phyloP scores from a whole-genome alignment of 169 alveolate genomes.

The Perkinsus marinus region DNA sequence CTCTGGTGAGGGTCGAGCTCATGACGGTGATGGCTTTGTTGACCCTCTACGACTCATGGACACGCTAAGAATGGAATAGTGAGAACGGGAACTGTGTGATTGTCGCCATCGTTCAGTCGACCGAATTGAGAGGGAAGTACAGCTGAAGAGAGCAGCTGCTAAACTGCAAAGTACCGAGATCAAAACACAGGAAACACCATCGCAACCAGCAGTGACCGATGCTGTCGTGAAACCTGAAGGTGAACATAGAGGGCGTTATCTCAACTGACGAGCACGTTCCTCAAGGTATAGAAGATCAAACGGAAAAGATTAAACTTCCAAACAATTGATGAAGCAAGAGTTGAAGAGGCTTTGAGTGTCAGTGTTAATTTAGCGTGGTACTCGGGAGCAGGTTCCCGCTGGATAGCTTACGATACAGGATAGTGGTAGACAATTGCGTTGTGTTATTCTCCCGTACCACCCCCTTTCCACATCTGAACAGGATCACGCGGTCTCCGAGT shows the following conservation, averaged over 20 bases:
- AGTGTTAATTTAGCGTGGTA: not conserved
- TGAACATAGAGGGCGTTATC: not conserved
- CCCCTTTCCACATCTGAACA: not conserved
- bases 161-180: not conserved
- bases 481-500: not conserved
- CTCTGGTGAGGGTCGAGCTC: not conserved
- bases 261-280: not conserved
- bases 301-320: too few species aligned
- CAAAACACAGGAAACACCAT: not conserved
- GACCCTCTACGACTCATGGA: too few species aligned
- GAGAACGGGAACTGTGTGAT: not conserved
- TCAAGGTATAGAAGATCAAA: not conserved
- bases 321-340: too few species aligned
- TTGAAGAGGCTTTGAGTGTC: too few species aligned
- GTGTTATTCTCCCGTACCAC: not conserved
- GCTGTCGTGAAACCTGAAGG: not conserved
- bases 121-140: not conserved
- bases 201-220: not conserved
- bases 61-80: too few species aligned
- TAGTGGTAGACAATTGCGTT: not conserved
- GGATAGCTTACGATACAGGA: not conserved
- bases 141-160: not conserved
- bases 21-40: too few species aligned
- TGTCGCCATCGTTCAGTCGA: not conserved
- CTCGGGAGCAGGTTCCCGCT: not conserved